These are phyloP conservation scores for Vanderwaltozyma polyspora DNA, from an alignment of 805 yeast species.

Conservation along the genomic window DNA sequence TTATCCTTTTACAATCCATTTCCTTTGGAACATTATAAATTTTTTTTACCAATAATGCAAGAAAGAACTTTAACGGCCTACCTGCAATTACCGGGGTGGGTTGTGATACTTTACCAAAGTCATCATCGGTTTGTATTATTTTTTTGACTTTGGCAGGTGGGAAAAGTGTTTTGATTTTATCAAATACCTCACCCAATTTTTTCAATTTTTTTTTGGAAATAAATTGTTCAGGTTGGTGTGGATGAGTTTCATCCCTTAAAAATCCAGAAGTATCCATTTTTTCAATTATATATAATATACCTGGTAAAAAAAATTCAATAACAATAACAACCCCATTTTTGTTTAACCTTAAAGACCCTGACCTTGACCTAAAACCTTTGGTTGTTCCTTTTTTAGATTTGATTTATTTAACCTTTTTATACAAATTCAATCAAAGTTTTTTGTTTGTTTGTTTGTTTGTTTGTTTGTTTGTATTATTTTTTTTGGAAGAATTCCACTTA, in stretches of 20 bases:
- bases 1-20: slow-evolving; percentile 68
- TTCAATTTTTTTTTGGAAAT: neutral
- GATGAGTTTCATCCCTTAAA: neutral
- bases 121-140: slow-evolving; percentile 96
- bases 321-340: too few species aligned
- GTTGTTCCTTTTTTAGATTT: too few species aligned
- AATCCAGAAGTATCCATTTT: neutral
- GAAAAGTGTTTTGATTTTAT: slow-evolving; percentile 61
- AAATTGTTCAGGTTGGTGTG: neutral
- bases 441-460: too few species aligned
- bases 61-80: slow-evolving; percentile 82
- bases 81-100: slow-evolving; percentile 98
- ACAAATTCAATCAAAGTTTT: too few species aligned
- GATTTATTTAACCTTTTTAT: too few species aligned
- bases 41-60: slow-evolving; percentile 80
- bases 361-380: too few species aligned
- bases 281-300: too few species aligned
- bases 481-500: too few species aligned
- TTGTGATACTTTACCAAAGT: slow-evolving; percentile 95
- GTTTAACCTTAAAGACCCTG: too few species aligned
- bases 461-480: too few species aligned
- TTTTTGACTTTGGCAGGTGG: slow-evolving; percentile 92
- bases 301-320: too few species aligned
- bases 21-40: slow-evolving; percentile 66
- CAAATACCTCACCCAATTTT: slow-evolving; percentile 18